phyloP scores from a whole-genome alignment of 2,329 filamentous ascomycete genomes.

The Penicillium expansum region DNA sequence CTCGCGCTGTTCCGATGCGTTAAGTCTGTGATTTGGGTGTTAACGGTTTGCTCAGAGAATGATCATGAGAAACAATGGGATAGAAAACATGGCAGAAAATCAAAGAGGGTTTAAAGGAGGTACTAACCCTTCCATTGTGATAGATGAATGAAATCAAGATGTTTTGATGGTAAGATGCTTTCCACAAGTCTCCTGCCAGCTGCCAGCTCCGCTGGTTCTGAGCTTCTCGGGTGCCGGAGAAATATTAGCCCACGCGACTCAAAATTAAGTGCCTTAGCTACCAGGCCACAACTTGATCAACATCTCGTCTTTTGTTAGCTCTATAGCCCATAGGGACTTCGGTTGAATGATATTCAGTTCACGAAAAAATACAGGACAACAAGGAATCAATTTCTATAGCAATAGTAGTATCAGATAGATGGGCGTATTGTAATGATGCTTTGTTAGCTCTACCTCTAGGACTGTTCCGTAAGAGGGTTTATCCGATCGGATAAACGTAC shows the following conservation, averaged over 20 bases:
- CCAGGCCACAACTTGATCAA: neutral
- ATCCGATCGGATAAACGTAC: neutral
- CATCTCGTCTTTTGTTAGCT: neutral
- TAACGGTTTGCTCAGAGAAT: slow-evolving; percentile 9
- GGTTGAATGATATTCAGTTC: neutral
- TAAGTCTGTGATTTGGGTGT: slow-evolving; percentile 55
- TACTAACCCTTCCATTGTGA: slow-evolving; percentile 40
- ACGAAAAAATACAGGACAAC: too few species aligned
- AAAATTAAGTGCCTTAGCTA: neutral
- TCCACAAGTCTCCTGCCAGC: slow-evolving; percentile 3
- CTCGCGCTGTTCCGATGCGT: slow-evolving; percentile 79
- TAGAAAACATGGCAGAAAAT: neutral
- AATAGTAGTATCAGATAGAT: neutral
- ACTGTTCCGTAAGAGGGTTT: neutral
- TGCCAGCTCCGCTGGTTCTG: slow-evolving; percentile 6
- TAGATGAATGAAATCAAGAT: neutral
- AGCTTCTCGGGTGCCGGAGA: slow-evolving; percentile 4
- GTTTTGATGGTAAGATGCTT: slow-evolving; percentile 6
- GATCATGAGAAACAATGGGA: neutral
- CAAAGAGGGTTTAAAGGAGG: neutral
- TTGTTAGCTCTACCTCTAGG: neutral
- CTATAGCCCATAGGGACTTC: neutral
- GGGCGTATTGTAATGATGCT: neutral
- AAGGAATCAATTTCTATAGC: too few species aligned
- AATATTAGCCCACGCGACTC: neutral